These are phyloP conservation scores for Cladosporium phlei DNA, from an alignment of 2,329 filamentous ascomycete species.

Conservation along the genomic window DNA sequence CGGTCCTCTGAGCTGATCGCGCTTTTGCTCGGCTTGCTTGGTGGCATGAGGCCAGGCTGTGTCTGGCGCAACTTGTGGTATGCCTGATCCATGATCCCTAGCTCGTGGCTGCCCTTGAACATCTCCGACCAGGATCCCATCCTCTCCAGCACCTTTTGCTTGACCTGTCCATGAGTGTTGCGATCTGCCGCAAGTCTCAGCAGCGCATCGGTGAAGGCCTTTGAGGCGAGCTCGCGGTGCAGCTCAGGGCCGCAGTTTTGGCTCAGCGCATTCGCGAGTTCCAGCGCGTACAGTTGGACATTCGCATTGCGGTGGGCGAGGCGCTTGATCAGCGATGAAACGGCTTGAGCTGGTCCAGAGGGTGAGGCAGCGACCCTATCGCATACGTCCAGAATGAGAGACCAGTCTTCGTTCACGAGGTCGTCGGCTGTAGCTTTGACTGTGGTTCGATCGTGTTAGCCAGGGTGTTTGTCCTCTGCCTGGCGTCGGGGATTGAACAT, in stretches of 20 bases:
- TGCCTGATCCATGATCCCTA: conserved; percentile 96
- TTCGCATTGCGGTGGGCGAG: conserved; percentile 92
- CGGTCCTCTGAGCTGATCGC: conserved; percentile 85
- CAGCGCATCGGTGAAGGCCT: conserved; percentile 90
- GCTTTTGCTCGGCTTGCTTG: conserved; percentile 88
- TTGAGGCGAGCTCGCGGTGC: conserved; percentile 83
- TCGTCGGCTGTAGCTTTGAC: conserved; percentile 95
- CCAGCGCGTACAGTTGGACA: conserved; percentile 90
- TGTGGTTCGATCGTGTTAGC: conserved; percentile 34
- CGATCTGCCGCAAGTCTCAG: conserved; percentile 84
- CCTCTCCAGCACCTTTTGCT: conserved; percentile 91
- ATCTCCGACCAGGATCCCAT: conserved; percentile 97
- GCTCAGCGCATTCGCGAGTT: conserved; percentile 85
- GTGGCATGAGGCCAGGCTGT: conserved; percentile 75
- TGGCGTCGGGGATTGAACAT: conserved; percentile 17
- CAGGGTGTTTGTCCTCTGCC: not conserved
- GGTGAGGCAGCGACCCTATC: conserved; percentile 33
- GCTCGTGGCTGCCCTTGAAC: conserved; percentile 81
- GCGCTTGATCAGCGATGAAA: conserved; percentile 85
- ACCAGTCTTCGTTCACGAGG: conserved; percentile 78
- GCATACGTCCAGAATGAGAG: conserved; percentile 55
- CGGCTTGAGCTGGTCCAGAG: conserved; percentile 46
- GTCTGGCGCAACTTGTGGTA: conserved; percentile 75
- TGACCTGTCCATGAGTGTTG: conserved; percentile 94
- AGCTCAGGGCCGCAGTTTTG: conserved; percentile 85